These are phyloP conservation scores for Penicillium cinerascens DNA, from an alignment of 495 filamentous ascomycete genomes.

Conservation along the genomic window DNA sequence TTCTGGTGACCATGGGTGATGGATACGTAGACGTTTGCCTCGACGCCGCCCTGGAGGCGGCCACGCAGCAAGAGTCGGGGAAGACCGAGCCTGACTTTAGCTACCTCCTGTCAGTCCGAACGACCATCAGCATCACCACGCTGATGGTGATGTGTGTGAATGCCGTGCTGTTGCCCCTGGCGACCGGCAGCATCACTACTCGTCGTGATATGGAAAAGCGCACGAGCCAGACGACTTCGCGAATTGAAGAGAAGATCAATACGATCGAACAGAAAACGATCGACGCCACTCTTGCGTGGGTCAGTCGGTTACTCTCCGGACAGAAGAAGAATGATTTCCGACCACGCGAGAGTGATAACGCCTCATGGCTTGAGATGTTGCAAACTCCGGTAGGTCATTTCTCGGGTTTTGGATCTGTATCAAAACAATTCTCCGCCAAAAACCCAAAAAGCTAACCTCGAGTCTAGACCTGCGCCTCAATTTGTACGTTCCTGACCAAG, in stretches of 20 bases:
- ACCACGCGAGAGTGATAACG: conserved; percentile 78
- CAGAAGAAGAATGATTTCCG: conserved; percentile 94
- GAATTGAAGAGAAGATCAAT: conserved; percentile 86
- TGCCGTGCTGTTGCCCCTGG: conserved; percentile 86
- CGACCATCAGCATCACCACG: conserved; percentile 84
- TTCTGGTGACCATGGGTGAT: conserved; percentile 86
- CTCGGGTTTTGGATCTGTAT: background rate
- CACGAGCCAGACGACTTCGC: conserved; percentile 64
- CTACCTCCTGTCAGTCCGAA: conserved; percentile 73
- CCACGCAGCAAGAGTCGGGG: conserved; percentile 67
- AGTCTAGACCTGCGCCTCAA: conserved; percentile 65
- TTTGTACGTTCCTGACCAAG: conserved; percentile 71
- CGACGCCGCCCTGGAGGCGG: conserved; percentile 75
- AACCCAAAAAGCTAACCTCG: background rate
- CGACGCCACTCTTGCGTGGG: conserved; percentile 78
- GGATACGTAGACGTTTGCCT: conserved; percentile 92
- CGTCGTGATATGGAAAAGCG: conserved; percentile 88
- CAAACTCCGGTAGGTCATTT: conserved; percentile 62
- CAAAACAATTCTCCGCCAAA: background rate
- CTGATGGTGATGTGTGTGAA: conserved; percentile 88
- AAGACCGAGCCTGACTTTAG: conserved; percentile 85
- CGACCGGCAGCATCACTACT: conserved; percentile 81
- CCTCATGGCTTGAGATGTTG: conserved; percentile 69
- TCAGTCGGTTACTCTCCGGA: conserved; percentile 63
- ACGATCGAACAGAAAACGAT: conserved; percentile 81